Conservation (phyloP, 257 asterid species). For the Striga asiatica region DNA sequence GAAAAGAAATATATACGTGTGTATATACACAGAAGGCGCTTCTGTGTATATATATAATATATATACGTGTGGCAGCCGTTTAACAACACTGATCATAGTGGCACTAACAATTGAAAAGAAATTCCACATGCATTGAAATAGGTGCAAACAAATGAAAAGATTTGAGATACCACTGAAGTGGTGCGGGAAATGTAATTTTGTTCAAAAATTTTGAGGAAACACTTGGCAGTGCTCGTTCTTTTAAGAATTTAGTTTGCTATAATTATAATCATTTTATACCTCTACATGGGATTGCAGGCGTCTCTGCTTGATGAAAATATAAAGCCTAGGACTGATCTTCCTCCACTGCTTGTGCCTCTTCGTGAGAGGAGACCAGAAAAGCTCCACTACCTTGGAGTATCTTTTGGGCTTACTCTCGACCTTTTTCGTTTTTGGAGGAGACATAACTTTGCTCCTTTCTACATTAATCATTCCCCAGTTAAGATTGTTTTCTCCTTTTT, state of each 20-base stretch:
- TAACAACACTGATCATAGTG: too few relatives aligned
- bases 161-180: too few relatives aligned
- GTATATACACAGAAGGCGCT: too few relatives aligned
- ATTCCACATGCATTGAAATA: not conserved
- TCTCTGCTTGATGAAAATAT: conserved; percentile 78
- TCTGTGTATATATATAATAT: too few relatives aligned
- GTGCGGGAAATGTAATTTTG: too few relatives aligned
- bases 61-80: too few relatives aligned
- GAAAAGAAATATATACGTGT: too few relatives aligned
- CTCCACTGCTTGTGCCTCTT: conserved; percentile 83
- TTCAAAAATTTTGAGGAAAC: not conserved
- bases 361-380: conserved; percentile 77
- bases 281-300: conserved; percentile 31
- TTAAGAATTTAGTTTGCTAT: not conserved
- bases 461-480: conserved; percentile 64
- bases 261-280: not conserved
- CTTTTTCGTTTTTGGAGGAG: conserved; percentile 94
- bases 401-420: conserved; percentile 84
- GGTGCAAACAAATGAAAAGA: not conserved
- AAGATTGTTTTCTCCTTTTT: conserved; percentile 15
- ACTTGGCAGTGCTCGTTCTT: not conserved
- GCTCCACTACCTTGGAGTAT: conserved; percentile 87
- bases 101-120: not conserved
- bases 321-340: conserved; percentile 64
- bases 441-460: conserved; percentile 86